phyloP scores from a whole-genome alignment of 225 moss, liverwort and hornwort genomes.

The Physcomitrium patens region DNA sequence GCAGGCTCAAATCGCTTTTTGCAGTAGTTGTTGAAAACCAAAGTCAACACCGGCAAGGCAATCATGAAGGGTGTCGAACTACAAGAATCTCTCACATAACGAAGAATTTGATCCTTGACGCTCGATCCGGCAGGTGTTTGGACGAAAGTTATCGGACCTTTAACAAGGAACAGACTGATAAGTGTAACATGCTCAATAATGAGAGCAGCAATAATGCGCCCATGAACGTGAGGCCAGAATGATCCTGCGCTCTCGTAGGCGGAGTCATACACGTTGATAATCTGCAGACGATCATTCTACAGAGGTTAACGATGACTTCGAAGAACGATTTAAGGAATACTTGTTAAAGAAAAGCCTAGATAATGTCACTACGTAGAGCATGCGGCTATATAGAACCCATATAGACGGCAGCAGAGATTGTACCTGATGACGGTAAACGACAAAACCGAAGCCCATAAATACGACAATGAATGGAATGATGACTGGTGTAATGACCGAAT shows the following conservation, averaged over 20 bases:
- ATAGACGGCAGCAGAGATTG: not conserved
- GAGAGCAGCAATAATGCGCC: constrained; percentile 67
- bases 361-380: too few relatives aligned
- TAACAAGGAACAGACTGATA: constrained; percentile 69
- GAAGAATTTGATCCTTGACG: constrained; percentile 45
- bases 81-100: constrained; percentile 55
- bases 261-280: constrained; percentile 80
- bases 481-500: constrained; percentile 78
- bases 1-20: constrained; percentile 69
- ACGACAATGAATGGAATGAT: constrained; percentile 85
- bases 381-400: too few relatives aligned
- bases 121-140: constrained; percentile 44
- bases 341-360: too few relatives aligned
- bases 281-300: constrained; percentile 38
- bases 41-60: constrained; percentile 73
- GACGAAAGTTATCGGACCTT: constrained; percentile 71
- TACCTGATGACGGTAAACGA: constrained; percentile 91
- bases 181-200: constrained; percentile 73
- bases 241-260: constrained; percentile 79
- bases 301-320: not conserved
- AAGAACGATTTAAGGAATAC: too few relatives aligned
- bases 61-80: constrained; percentile 83
- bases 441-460: constrained; percentile 66
- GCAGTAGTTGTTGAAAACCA: constrained; percentile 84
- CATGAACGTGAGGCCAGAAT: constrained; percentile 93